Base-by-base conservation (phyloP, 2,329 filamentous ascomycete genomes). In the Sarocladium brachiariae region DNA sequence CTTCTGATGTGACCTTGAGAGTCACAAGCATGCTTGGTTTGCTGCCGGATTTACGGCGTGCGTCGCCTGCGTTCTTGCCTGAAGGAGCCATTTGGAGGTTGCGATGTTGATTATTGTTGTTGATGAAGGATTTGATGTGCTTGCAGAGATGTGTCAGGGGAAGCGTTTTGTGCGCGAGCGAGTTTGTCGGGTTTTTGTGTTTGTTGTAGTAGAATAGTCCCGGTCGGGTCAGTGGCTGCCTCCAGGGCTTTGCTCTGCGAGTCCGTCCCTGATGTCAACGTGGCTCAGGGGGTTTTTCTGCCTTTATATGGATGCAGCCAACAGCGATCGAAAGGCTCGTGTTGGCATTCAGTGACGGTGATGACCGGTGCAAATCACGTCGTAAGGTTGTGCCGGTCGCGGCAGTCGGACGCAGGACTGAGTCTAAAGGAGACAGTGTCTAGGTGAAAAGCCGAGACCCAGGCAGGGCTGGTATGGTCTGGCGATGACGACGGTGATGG, bases 1-100 rank as follows among this genome's bases (percentile, higher is more conserved):
- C 71, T 16, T 70, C 62, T 37, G 79, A 66, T 19, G 74, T 59
- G 46, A 83, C 69, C 57, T 71, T 77, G 50, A 84, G 64, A 7
- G 71, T 81, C 60, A 83, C 64, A 53, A 81, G 52, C 48, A 72
- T 59, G 30, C 52, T 58, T 18, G 60, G 50, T 55, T 69, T 70
- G 34, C 58, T 57, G 52, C 62, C 63, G 23, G 67, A 69, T 56
- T 69, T 70, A 57, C 67, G 66, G 54, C 67, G 66, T 51, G 57
- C 61, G 49, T 69, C 65, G 49, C 58, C 51, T 39, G 61, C 56
- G 39, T 62, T 57, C 54, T 68, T 68, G 58, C 55, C 57, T 51
- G 58, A 52, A 46, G 67, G 64, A 56, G 66, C 62, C 67, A 70
- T 70, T 41, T 33, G 25, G 24, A 21, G 14, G 37, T 7, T 41